phyloP scores from a whole-genome alignment of 1,139 yeast species.

The Magnusiomyces ingens region DNA sequence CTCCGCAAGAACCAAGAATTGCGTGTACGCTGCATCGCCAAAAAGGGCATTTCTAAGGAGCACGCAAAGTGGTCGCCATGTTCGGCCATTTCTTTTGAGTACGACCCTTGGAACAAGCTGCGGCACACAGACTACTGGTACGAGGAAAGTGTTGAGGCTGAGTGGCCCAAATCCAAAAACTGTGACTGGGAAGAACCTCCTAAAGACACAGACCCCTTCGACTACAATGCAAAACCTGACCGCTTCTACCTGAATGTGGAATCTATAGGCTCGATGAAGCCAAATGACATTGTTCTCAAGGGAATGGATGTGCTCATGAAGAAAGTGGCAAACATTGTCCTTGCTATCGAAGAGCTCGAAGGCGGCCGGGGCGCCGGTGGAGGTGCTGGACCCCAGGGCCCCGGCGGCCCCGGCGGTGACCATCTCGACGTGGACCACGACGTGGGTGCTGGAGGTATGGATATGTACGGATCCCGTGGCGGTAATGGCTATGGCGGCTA shows the following conservation, averaged over 20 bases:
- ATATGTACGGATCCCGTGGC: slow-evolving; percentile 7
- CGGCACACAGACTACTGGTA: slow-evolving; percentile 96
- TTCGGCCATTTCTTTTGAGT: slow-evolving; percentile 95
- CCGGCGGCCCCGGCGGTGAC: slow-evolving; percentile 4
- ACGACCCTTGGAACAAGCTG: slow-evolving; percentile 98
- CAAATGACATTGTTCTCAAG: slow-evolving; percentile 80
- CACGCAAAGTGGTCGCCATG: slow-evolving; percentile 99
- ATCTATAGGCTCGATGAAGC: slow-evolving; percentile 82
- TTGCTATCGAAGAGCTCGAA: slow-evolving; percentile 55
- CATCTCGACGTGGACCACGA: slow-evolving; percentile 1
- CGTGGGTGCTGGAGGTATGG: slow-evolving; percentile 6
- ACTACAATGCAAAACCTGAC: slow-evolving; percentile 73
- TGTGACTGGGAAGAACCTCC: slow-evolving; percentile 97
- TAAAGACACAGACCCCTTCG: slow-evolving; percentile 78
- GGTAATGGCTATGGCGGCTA: slow-evolving; percentile 7
- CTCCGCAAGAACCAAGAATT: slow-evolving; percentile 90
- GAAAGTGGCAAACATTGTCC: slow-evolving; percentile 83
- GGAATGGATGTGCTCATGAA: slow-evolving; percentile 80
- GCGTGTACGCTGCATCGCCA: slow-evolving; percentile 84
- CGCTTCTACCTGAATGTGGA: slow-evolving; percentile 85
- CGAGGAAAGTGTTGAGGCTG: slow-evolving; percentile 78
- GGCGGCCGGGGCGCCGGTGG: slow-evolving; percentile 9
- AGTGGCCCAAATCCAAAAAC: slow-evolving; percentile 89
- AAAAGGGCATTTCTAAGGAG: slow-evolving; percentile 96
- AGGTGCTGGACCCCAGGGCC: slow-evolving; percentile 1